phyloP scores from a whole-genome alignment of 257 asterid genomes.

The Sherardia arvensis region DNA sequence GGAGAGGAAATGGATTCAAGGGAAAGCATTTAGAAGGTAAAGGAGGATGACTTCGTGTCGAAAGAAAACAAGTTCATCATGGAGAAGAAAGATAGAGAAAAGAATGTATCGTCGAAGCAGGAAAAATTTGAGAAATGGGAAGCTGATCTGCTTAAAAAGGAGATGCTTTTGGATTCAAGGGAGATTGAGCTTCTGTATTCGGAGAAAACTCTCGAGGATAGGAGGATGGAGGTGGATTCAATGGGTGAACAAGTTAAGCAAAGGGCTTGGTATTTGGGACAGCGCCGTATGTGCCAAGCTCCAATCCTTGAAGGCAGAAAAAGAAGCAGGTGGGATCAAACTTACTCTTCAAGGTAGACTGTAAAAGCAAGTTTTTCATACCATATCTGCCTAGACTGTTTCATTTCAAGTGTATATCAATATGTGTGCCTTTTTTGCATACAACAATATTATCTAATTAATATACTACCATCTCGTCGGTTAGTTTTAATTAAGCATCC shows the following conservation, averaged over 20 bases:
- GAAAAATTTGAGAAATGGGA: conserved; percentile 1
- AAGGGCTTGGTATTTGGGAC: not conserved
- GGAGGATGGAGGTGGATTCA: not conserved
- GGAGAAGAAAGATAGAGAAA: not conserved
- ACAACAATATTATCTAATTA: too few species aligned
- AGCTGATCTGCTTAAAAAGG: not conserved
- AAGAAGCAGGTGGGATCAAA: not conserved
- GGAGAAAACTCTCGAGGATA: not conserved
- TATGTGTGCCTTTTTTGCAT: not conserved
- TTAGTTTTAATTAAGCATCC: too few species aligned
- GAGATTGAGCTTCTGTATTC: not conserved
- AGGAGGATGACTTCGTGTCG: not conserved
- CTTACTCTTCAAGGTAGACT: too few species aligned
- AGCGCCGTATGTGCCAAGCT: not conserved
- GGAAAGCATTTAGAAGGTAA: not conserved
- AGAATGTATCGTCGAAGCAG: not conserved
- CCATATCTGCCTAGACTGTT: too few species aligned
- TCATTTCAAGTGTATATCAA: not conserved
- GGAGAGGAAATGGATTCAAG: not conserved
- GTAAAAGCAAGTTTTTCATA: too few species aligned
- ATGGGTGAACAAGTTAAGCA: not conserved
- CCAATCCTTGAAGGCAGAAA: not conserved
- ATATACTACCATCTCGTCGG: too few species aligned
- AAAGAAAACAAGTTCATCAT: not conserved
- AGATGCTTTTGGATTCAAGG: not conserved